Conservation (phyloP, 2,329 filamentous ascomycete genomes). For the Ophiocordyceps camponoti-saundersi region DNA sequence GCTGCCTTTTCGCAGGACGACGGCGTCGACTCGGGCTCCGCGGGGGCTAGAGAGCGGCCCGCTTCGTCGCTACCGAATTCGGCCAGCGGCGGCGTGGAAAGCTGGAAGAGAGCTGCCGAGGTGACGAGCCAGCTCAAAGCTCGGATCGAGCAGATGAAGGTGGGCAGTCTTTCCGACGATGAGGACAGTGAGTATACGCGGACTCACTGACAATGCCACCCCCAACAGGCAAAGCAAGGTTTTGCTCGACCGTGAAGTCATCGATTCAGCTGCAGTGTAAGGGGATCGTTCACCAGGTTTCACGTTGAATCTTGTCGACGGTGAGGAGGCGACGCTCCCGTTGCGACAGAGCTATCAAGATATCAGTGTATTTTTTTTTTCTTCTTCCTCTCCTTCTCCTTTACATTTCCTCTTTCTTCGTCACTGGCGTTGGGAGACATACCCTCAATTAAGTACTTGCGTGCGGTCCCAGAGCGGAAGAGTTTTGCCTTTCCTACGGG, state of each 20-base stretch:
- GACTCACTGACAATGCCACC: not conserved
- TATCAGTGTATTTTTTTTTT: constrained; percentile 12
- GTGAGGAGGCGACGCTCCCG: not conserved
- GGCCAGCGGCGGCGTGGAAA: constrained; percentile 38
- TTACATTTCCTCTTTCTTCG: not conserved
- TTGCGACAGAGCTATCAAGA: constrained; percentile 1
- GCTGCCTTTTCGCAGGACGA: constrained; percentile 15
- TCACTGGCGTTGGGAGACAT: constrained; percentile 15
- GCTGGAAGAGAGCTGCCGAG: constrained; percentile 92
- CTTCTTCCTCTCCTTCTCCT: not conserved
- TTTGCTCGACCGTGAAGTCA: constrained; percentile 11
- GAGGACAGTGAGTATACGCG: not conserved
- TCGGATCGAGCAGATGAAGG: constrained; percentile 97
- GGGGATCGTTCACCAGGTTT: not conserved
- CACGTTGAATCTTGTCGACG: not conserved
- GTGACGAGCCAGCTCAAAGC: constrained; percentile 96
- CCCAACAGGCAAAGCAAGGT: constrained; percentile 11
- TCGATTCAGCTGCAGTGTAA: not conserved
- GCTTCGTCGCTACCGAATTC: constrained; percentile 19
- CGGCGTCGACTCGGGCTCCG: constrained; percentile 11
- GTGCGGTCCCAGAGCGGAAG: constrained; percentile 5
- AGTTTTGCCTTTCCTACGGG: not conserved
- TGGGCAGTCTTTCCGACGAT: constrained; percentile 12
- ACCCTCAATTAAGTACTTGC: constrained; percentile 8
- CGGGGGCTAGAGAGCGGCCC: constrained; percentile 14